phyloP scores from a whole-genome alignment of 2,329 filamentous ascomycete genomes.

The Anthostomella pinea region DNA sequence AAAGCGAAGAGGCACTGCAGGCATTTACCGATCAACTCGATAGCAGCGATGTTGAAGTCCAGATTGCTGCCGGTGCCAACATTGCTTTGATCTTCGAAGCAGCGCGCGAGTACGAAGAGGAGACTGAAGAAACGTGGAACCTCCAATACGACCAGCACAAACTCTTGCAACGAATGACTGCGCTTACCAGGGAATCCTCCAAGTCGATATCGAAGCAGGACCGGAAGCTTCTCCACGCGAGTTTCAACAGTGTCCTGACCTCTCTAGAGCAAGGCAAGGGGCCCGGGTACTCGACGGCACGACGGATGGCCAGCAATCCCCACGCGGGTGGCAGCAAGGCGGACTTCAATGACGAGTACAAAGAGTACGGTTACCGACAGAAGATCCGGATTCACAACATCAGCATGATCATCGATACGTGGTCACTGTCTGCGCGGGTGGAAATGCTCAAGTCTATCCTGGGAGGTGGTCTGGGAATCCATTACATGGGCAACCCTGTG shows the following conservation, averaged over 20 bases:
- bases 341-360: slow-evolving; percentile 40
- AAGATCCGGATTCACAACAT: slow-evolving; percentile 47
- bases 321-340: slow-evolving; percentile 40
- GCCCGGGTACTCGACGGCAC: slow-evolving; percentile 52
- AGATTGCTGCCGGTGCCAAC: slow-evolving; percentile 74
- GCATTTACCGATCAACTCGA: slow-evolving; percentile 84
- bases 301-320: slow-evolving; percentile 39
- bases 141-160: slow-evolving; percentile 50
- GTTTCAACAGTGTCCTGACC: slow-evolving; percentile 50
- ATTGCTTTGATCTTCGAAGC: slow-evolving; percentile 83
- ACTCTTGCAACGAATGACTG: slow-evolving; percentile 45
- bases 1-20: slow-evolving; percentile 71
- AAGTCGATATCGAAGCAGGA: slow-evolving; percentile 50
- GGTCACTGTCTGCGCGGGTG: slow-evolving; percentile 49
- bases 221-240: slow-evolving; percentile 46
- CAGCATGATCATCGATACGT: slow-evolving; percentile 47
- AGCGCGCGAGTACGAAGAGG: slow-evolving; percentile 46
- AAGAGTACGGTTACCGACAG: slow-evolving; percentile 52
- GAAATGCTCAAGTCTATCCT: slow-evolving; percentile 47
- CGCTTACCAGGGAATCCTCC: slow-evolving; percentile 45
- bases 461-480: slow-evolving; percentile 41
- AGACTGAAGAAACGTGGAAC: slow-evolving; percentile 46
- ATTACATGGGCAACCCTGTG: slow-evolving; percentile 39
- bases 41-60: slow-evolving; percentile 67
- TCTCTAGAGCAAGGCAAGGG: slow-evolving; percentile 54